Evolutionary conservation across 177 flowering plant genomes (phyloP).

Genomic region (Vitis hybrid): DNA sequence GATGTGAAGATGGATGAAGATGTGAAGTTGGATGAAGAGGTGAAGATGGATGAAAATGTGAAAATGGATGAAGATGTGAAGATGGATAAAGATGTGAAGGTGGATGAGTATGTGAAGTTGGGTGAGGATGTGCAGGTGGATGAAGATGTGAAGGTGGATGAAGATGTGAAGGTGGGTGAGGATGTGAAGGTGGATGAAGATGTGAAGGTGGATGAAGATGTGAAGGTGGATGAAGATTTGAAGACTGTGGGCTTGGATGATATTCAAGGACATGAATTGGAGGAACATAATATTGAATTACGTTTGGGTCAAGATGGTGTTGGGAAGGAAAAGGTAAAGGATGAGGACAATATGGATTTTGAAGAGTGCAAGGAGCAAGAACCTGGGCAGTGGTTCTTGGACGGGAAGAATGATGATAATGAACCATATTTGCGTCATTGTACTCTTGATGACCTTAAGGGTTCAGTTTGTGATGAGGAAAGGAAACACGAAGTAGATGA

Average conservation of each 20-base stretch:
- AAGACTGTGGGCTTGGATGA: conserved; percentile 11
- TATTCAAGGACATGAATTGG: conserved; percentile 20
- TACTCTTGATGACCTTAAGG: conserved; percentile 28
- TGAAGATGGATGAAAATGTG: conserved; percentile 12
- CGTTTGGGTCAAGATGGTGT: conserved; percentile 41
- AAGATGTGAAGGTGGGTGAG: conserved; percentile 3
- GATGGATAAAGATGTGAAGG: conserved; percentile 1
- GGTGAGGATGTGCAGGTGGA: conserved; percentile 3
- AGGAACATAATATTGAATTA: conserved; percentile 38
- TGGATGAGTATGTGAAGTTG: background rate
- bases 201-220: conserved; percentile 13
- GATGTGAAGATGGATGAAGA: conserved; percentile 8
- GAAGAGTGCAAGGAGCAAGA: conserved; percentile 24
- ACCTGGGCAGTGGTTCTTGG: conserved; percentile 35
- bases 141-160: conserved; percentile 3
- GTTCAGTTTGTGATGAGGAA: conserved; percentile 22
- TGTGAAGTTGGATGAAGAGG: conserved; percentile 7
- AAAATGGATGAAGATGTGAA: conserved; percentile 13
- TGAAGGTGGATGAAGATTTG: conserved; percentile 12
- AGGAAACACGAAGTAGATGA: conserved; percentile 16
- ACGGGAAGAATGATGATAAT: conserved; percentile 29
- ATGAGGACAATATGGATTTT: conserved; percentile 17
- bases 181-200: conserved; percentile 6
- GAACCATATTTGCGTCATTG: conserved; percentile 43
- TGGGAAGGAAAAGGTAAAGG: conserved; percentile 28